Evolutionary conservation across 495 filamentous ascomycete species (phyloP), one percentile per base, ranked within the genome.

Genomic region (Penicillium canescens): DNA sequence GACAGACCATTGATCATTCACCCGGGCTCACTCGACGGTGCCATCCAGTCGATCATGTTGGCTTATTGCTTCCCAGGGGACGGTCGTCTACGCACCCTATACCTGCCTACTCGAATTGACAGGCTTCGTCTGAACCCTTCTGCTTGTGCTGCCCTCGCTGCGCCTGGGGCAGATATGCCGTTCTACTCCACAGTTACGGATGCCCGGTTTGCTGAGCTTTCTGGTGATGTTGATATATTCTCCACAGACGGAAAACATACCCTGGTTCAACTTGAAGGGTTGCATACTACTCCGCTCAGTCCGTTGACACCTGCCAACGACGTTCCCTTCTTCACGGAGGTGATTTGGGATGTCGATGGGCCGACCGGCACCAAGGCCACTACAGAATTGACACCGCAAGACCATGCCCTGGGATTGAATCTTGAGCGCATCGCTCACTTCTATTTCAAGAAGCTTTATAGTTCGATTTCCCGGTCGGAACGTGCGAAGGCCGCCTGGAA

Each of bases 61-160:
- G 74, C 76, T 0, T 74, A 67, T 50, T 67, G 56, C 20, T 70
- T 56, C 44, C 81, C 56, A 6, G 68, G 44, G 12, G 72, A 63
- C 73, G 75, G 23, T 14, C 56, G 12, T 24, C 34, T 71, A 54
- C 11, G 55, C 51, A 50, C 48, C 54, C 23, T 65, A 50, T 55
- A 55, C 52, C 36, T 63, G 18, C 44, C 69, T 35, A 49, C 65
- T 65, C 34, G 20, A 65, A 75, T 82, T 39, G 76, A 80, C 28
- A 63, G 77, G 6, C 58, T 83, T 14, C 70, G 70, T 26, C 42
- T 71, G 20, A 75, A 80, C 9, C 75, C 70, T 38, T 46, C 74
- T 6, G 28, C 35, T 1, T 65, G 52, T 28, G 35, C 28, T 14
- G 18, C 36, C 11, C 26, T 50, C 2, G 58, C 52, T 9, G 47